These are phyloP conservation scores for Zygosaccharomyces rouxii DNA, from an alignment of 805 yeast species.

Conservation along the genomic window DNA sequence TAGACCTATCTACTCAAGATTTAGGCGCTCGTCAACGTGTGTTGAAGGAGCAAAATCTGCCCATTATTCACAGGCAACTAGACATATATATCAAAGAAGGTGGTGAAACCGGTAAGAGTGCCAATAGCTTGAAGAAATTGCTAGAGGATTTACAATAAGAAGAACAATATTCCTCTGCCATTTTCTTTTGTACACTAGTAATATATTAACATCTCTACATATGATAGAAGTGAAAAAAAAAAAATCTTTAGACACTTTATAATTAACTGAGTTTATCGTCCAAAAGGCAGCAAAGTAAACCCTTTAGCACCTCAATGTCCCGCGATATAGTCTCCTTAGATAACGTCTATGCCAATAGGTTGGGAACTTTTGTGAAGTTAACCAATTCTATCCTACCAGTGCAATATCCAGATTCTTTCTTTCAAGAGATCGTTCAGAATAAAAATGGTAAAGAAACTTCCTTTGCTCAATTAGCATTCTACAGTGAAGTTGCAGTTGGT, in stretches of 20 bases:
- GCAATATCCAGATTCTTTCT: conserved; percentile 22
- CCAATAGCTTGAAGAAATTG: conserved; percentile 32
- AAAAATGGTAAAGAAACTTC: conserved; percentile 17
- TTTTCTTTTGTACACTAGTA: not conserved
- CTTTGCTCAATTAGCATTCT: conserved; percentile 44
- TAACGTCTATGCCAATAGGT: conserved; percentile 27
- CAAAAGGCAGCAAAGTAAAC: not conserved
- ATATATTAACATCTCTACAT: not conserved
- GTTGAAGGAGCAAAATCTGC: conserved; percentile 48
- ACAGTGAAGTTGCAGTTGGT: conserved; percentile 78
- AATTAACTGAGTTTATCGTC: not conserved
- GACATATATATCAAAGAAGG: conserved; percentile 58
- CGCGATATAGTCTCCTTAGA: conserved; percentile 22
- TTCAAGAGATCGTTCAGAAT: conserved; percentile 20
- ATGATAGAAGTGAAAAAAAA: not conserved
- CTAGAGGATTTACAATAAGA: conserved; percentile 5
- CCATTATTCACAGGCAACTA: conserved; percentile 48
- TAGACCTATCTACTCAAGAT: conserved; percentile 23
- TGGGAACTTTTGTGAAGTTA: conserved; percentile 25
- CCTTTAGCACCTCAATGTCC: conserved; percentile 13
- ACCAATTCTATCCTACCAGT: conserved; percentile 19
- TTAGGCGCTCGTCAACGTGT: conserved; percentile 31
- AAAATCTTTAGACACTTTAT: not conserved
- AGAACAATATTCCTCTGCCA: not conserved
- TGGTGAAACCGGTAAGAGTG: conserved; percentile 60